Base-by-base conservation (phyloP, 2,329 filamentous ascomycete species). In the Lanzia echinophila region DNA sequence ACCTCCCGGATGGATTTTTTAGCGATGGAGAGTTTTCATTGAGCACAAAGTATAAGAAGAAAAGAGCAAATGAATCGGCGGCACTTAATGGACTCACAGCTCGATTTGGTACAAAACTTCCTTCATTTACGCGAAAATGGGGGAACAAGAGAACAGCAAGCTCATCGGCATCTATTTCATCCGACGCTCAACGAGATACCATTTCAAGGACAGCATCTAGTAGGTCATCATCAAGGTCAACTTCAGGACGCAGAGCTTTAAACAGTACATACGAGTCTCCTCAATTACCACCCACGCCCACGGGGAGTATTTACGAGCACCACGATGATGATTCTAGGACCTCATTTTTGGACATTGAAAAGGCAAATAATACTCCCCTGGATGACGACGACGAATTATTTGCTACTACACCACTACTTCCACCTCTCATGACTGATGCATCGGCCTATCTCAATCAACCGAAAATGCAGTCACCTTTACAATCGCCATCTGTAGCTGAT, bases 391-490 rank as follows among this genome's bases (percentile, higher is more conserved):
- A 82, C 72, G 72, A 83, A 72, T 68, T 83, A 72, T 72, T 88
- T 62, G 86, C 88, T 0, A 86, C 86, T 3, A 96, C 91, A 2
- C 92, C 91, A 38, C 77, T 96, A 7, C 77, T 96, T 2, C 91
- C 91, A 7, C 91, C 91, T 0, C 77, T 94, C 34, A 80, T 95
- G 73, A 83, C 78, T 33, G 71, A 74, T 43, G 70, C 67, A 7
- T 69, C 69, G n/a, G 69, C 69, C 12, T 69, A 72, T 38, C 64
- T 65, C n/a, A 66, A 73, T 36, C 73, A 81, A 41, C 77, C 82
- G 0, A 78, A 79, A 1, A 75, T 86, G 32, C 79, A 88, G 55
- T 95, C 90, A 7, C 90, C 91, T n/a, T 74, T 95, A 24, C 89
- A 95, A 69, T 95, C 90, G 0, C 90, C 90, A 0, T 86, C 83